Base-by-base conservation (phyloP, 331 rosid species). In the Cucumis variabilis region DNA sequence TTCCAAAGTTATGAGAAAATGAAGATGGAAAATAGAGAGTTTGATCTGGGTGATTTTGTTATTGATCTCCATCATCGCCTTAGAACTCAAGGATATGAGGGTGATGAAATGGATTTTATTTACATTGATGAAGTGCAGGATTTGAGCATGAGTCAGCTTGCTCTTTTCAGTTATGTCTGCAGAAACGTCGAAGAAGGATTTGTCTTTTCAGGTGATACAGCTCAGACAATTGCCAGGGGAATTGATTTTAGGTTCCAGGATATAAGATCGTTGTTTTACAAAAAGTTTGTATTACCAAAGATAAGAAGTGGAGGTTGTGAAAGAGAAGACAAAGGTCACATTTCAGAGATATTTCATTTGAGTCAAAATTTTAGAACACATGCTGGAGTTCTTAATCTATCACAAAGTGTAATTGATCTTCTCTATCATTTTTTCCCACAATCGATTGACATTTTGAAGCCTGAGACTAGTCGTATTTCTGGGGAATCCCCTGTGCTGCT, bases 61-160 rank as follows among this genome's bases (percentile, higher is more conserved):
- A 90, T 58, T 33, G 94, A 93, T 87, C 91, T 94, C 13, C 98
- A 95, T 87, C 84, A 19, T 30, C 89, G 98, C 6, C 88, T 94
- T n/a, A 85, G 86, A 88, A 72, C 9, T 41, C 90, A 89, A 87
- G 86, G 85, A 60, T 96, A 92, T 27, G 53, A 65, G 55, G 96
- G 95, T 46, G 95, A 91, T 89, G 82, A 66, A 82, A 92, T 96
- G 87, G 84, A 92, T 44, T 94, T 88, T 78, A 93, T 96, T 24
- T 96, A 93, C 55, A 92, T 96, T 70, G 98, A 96, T 81, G 98
- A 96, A 90, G 98, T 93, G 70, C 98, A 96, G 37, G 98, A 96
- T 88, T 90, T 96, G 14, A 94, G 96, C 44, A 92, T 94, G 96
- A 91, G 92, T 88, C 98, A 96, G 89, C 91, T 94, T 87, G 91